Evolutionary conservation across 192 early-diverging fungal genomes (phyloP).

Genomic region (Coemansia sp.): DNA sequence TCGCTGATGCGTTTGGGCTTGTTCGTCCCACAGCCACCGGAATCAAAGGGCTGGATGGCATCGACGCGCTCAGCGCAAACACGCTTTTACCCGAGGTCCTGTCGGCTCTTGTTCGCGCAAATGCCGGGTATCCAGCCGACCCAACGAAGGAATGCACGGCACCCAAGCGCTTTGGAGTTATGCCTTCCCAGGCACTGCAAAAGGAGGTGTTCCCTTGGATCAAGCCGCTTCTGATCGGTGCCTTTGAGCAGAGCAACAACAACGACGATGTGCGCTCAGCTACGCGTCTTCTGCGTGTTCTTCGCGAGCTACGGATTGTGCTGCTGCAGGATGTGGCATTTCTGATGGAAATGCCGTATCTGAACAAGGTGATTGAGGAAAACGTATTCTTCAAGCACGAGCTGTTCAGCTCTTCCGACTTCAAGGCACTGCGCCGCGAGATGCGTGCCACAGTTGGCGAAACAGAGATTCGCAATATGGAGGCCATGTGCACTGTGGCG

Average conservation of each 20-base stretch:
- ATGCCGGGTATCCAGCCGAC: constrained; percentile 34
- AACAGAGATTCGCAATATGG: constrained; percentile 19
- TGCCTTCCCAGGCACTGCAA: constrained; percentile 34
- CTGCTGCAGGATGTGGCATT: constrained; percentile 49
- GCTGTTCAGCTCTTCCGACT: constrained; percentile 34
- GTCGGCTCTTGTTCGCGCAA: constrained; percentile 24
- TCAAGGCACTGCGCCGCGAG: constrained; percentile 24
- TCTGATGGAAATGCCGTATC: constrained; percentile 42
- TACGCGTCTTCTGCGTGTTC: constrained; percentile 35
- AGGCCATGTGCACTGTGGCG: constrained; percentile 12
- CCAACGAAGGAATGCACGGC: constrained; percentile 3
- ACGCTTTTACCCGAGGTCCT: constrained; percentile 32
- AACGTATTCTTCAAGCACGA: constrained; percentile 29
- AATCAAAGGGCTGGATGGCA: constrained; percentile 41
- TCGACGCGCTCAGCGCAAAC: constrained; percentile 23
- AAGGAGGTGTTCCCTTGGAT: constrained; percentile 53
- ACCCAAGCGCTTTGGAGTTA: constrained; percentile 30
- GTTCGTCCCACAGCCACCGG: constrained; percentile 29
- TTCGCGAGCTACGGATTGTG: constrained; percentile 48
- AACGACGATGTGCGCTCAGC: constrained; percentile 38
- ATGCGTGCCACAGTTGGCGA: constrained; percentile 27
- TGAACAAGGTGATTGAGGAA: constrained; percentile 10
- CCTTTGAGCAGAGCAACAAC: constrained; percentile 37
- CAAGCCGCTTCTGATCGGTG: constrained; percentile 30
- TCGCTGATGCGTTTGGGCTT: constrained; percentile 38